A percentile compares a stretch with the other conserved stretches of the same genome.
Conservation (phyloP, 306 rosid species). For the Purshia tridentata region DNA sequence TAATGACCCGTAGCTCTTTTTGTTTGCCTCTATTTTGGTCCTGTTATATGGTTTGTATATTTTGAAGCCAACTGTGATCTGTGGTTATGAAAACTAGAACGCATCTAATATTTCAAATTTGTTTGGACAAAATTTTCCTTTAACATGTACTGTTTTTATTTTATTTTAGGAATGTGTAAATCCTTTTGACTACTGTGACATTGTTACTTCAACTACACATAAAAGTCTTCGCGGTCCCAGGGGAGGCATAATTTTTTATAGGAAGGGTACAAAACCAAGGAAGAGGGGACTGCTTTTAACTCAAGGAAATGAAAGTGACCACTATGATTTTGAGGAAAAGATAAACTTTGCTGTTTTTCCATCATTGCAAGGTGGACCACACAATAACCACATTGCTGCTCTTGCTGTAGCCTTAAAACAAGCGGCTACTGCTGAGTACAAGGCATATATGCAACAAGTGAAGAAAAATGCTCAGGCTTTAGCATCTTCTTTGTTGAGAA, state of each 20-base stretch:
- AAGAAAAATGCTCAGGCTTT: constrained; percentile 89
- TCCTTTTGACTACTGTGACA: constrained; percentile 93
- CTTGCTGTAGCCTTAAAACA: constrained; percentile 95
- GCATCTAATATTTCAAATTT: no score
- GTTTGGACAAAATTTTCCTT: no score
- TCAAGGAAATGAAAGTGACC: constrained; percentile 70
- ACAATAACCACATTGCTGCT: constrained; percentile 95
- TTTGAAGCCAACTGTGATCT: no score
- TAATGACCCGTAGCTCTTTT: no score
- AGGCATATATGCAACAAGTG: constrained; percentile 94
- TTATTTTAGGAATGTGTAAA: constrained; percentile 66
- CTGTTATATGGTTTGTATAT: no score
- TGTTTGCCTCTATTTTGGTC: no score
- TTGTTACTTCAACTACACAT: constrained; percentile 96
- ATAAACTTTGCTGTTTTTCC: constrained; percentile 92
- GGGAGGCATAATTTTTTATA: constrained; percentile 91
- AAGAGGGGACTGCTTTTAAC: constrained; percentile 63
- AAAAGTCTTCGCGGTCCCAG: constrained; percentile 99
- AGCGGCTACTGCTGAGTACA: constrained; percentile 79
- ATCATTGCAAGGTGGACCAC: constrained; percentile 97
- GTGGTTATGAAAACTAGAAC: no score
- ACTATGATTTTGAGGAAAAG: constrained; percentile 86
- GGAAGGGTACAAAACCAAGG: constrained; percentile 84
- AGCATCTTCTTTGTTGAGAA: constrained; percentile 73
- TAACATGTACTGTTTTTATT: neutral